phyloP scores from a whole-genome alignment of 306 rosid genomes.

The Albizia julibrissin region DNA sequence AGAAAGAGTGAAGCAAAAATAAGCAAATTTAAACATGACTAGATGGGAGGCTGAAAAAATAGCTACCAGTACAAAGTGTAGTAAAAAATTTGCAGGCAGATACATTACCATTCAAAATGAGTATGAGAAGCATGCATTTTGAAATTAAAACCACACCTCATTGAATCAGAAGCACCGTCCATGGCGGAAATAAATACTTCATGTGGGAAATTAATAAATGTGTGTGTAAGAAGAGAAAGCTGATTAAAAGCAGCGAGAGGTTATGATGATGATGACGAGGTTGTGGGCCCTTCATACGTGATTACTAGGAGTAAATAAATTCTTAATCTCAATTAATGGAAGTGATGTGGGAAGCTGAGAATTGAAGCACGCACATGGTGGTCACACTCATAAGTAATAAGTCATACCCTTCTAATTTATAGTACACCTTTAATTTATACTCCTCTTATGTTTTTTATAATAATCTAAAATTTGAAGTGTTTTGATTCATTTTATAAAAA shows the following conservation, averaged over 20 bases:
- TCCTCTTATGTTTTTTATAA: too few relatives aligned
- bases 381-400: not conserved
- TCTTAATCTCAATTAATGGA: not conserved
- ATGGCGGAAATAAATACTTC: not conserved
- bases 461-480: too few relatives aligned
- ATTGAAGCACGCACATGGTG: not conserved
- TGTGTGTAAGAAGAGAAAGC: conserved; percentile 3
- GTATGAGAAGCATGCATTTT: conserved; percentile 30
- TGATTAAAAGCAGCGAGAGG: too few relatives aligned
- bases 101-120: conserved; percentile 23
- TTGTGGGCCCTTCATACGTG: not conserved
- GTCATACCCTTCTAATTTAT: not conserved
- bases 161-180: not conserved
- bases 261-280: not conserved
- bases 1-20: not conserved
- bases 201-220: conserved; percentile 19
- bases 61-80: too few relatives aligned
- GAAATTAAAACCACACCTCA: conserved; percentile 32
- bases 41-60: not conserved
- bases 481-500: too few relatives aligned
- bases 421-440: too few relatives aligned
- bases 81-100: conserved; percentile 23
- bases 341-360: not conserved
- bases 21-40: not conserved
- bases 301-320: not conserved